Conservation (phyloP, 2,329 filamentous ascomycete genomes). For the Sporothrix mexicana region DNA sequence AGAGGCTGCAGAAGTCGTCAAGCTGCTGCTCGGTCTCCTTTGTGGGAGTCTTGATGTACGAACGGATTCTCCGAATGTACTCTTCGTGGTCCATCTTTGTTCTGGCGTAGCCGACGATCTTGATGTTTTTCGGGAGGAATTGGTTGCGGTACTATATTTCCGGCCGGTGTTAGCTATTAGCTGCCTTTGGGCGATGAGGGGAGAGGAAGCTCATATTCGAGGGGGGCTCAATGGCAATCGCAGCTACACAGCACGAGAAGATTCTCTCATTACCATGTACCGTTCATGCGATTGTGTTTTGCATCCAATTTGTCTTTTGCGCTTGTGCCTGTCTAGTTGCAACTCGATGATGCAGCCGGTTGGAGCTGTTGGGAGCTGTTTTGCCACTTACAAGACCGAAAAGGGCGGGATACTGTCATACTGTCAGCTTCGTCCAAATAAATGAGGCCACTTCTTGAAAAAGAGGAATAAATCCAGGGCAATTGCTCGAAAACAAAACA, state of each 20-base stretch:
- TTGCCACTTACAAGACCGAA: conserved; percentile 85
- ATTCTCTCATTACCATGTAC: not conserved
- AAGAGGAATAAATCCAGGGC: too few relatives aligned
- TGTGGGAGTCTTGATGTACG: conserved; percentile 98
- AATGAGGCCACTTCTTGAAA: conserved; percentile 2
- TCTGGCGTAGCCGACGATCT: conserved; percentile 97
- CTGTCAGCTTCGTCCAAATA: conserved; percentile 41
- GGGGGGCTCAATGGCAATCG: not conserved
- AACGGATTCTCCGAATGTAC: conserved; percentile 91
- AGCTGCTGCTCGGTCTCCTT: conserved; percentile 97
- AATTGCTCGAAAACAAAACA: not conserved
- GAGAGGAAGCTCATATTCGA: not conserved
- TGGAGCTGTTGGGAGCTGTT: conserved; percentile 16
- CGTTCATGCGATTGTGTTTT: not conserved
- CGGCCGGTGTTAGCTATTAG: conserved; percentile 25
- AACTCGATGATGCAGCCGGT: not conserved
- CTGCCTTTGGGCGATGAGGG: not conserved
- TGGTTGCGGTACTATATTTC: conserved; percentile 86
- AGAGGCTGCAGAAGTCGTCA: conserved; percentile 83
- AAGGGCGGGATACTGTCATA: conserved; percentile 82
- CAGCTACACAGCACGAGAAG: not conserved
- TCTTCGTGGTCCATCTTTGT: conserved; percentile 99
- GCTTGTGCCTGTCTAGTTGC: not conserved
- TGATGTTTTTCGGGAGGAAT: conserved; percentile 95
- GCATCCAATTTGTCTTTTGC: not conserved